A percentile compares a stretch with the other conserved stretches of the same genome.
These are phyloP conservation scores for Brasilioporus rufonigricans DNA, from an alignment of 768 basidiomycete genomes.

Conservation along the genomic window DNA sequence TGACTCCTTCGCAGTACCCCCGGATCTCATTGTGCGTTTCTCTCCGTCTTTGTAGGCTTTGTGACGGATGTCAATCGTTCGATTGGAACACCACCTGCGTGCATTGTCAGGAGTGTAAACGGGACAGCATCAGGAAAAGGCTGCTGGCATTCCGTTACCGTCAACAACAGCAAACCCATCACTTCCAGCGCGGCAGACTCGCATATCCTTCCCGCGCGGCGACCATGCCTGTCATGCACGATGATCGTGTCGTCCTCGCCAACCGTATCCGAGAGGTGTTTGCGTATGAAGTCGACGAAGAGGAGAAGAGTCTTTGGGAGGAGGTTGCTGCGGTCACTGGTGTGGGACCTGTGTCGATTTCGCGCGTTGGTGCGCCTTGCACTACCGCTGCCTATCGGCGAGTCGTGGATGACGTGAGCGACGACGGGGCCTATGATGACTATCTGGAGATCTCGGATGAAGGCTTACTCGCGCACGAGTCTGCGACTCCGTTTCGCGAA, in stretches of 20 bases:
- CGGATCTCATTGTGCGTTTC: conserved; percentile 5
- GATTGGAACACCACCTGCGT: conserved; percentile 19
- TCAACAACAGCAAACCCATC: conserved; percentile 10
- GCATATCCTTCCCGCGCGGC: not conserved
- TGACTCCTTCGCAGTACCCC: not conserved
- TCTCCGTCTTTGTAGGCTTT: conserved; percentile 14
- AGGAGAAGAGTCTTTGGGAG: conserved; percentile 29
- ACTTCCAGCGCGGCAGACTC: conserved; percentile 6
- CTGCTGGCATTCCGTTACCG: conserved; percentile 22
- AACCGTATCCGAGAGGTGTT: conserved; percentile 13
- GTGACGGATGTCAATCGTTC: conserved; percentile 23
- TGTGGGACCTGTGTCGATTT: conserved; percentile 11
- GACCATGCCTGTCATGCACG: not conserved
- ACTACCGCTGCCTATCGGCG: not conserved
- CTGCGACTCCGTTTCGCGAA: conserved; percentile 17
- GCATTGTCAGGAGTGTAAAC: conserved; percentile 30
- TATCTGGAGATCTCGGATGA: conserved; percentile 18
- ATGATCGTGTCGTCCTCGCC: conserved; percentile 8
- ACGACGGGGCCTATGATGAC: too few species aligned
- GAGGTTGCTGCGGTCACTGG: conserved; percentile 27
- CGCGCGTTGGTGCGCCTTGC: conserved; percentile 14
- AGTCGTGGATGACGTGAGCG: not conserved
- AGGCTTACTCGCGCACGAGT: conserved; percentile 16
- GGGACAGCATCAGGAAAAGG: conserved; percentile 28
- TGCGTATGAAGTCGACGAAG: conserved; percentile 23